Percentiles rank a stretch among this genome's conserved stretches.
Evolutionary conservation across 1,139 yeast genomes (phyloP).

Genomic region (Suhomyces maxii): DNA sequence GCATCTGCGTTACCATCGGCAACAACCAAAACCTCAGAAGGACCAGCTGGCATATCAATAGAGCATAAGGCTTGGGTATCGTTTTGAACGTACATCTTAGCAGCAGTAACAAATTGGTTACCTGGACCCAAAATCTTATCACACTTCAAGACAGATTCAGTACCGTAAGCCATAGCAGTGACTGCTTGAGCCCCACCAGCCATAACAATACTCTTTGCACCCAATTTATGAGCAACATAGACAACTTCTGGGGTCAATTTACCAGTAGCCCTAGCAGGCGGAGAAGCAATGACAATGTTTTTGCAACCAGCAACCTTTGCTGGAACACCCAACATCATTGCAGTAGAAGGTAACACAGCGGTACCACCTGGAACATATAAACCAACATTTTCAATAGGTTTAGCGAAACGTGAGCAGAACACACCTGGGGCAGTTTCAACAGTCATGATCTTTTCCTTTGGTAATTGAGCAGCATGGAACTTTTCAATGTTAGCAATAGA

Average conservation of each 20-base stretch:
- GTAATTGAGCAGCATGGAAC: constrained; percentile 91
- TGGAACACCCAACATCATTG: constrained; percentile 98
- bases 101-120: constrained; percentile 98
- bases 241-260: constrained; percentile 95
- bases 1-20: constrained; percentile 89
- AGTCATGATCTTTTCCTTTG: constrained; percentile 63
- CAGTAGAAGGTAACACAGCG: constrained; percentile 96
- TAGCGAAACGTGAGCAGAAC: constrained; percentile 86
- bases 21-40: constrained; percentile 92
- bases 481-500: constrained; percentile 85
- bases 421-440: constrained; percentile 97
- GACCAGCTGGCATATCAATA: constrained; percentile 99
- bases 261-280: constrained; percentile 91
- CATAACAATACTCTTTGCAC: constrained; percentile 83
- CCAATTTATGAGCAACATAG: constrained; percentile 93
- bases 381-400: constrained; percentile 94
- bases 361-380: constrained; percentile 98
- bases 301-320: constrained; percentile 97
- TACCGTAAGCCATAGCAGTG: constrained; percentile 98
- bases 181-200: constrained; percentile 99
- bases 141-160: constrained; percentile 86
- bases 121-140: constrained; percentile 99
- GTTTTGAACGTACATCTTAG: constrained; percentile 95
- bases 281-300: constrained; percentile 94
- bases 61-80: constrained; percentile 94